phyloP scores from a whole-genome alignment of 345 rosid genomes.

The Linum tenue region DNA sequence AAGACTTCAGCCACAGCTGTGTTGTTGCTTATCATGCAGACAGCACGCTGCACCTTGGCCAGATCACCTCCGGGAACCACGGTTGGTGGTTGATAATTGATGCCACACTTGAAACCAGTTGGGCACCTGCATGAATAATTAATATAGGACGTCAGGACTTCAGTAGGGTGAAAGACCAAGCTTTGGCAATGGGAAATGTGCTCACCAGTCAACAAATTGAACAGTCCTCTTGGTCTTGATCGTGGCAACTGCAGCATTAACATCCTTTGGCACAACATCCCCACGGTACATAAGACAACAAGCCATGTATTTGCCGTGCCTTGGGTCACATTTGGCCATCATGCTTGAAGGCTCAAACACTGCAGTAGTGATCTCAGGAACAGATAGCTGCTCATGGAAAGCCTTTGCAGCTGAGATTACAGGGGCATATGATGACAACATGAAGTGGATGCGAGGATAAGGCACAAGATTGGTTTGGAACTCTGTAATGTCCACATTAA shows the following conservation, averaged over 20 bases:
- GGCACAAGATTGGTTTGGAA: constrained; percentile 80
- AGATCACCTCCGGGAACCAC: constrained; percentile 74
- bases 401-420: constrained; percentile 77
- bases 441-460: constrained; percentile 78
- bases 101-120: constrained; percentile 78
- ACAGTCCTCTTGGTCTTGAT: constrained; percentile 73
- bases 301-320: constrained; percentile 85
- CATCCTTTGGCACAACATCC: constrained; percentile 75
- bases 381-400: constrained; percentile 66
- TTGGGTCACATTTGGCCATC: constrained; percentile 90
- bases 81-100: constrained; percentile 77
- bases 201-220: constrained; percentile 83
- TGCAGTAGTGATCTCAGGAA: constrained; percentile 68
- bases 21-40: constrained; percentile 86
- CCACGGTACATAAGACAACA: constrained; percentile 84
- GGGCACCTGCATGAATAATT: constrained; percentile 46
- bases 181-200: background rate
- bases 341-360: constrained; percentile 74
- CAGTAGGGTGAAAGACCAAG: background rate
- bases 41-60: constrained; percentile 72
- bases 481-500: constrained; percentile 71
- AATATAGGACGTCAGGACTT: background rate
- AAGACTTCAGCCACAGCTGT: constrained; percentile 81
- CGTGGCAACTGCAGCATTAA: constrained; percentile 63
- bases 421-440: constrained; percentile 78